Conservation (phyloP, 345 rosid species). For the Gynandropsis gynandra region DNA sequence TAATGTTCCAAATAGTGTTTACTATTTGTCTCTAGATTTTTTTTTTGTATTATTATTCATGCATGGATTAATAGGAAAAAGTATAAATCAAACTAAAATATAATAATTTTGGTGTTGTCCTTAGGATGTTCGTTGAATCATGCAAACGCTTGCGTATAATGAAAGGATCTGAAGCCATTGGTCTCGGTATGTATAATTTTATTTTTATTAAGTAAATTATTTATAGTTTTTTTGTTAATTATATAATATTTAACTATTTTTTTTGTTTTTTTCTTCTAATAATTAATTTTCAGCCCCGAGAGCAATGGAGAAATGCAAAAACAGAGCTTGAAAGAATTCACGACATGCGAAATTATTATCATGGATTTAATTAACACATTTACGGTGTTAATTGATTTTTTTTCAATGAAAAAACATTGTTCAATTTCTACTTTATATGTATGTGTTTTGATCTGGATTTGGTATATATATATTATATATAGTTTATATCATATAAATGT, state of each 20-base stretch:
- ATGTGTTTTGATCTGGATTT: conserved; percentile 24
- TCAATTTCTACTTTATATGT: conserved; percentile 18
- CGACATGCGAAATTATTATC: conserved; percentile 10
- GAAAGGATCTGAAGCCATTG: conserved; percentile 79
- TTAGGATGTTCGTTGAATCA: conserved; percentile 88
- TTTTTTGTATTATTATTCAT: too few relatives aligned
- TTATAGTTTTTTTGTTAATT: neutral
- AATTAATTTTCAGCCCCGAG: conserved; percentile 53
- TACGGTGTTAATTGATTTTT: conserved; percentile 28
- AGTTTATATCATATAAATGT: conserved; percentile 19
- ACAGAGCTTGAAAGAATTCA: conserved; percentile 35
- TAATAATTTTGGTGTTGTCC: too few relatives aligned
- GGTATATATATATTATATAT: conserved; percentile 32
- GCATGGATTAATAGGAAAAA: too few relatives aligned
- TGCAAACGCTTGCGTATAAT: conserved; percentile 86
- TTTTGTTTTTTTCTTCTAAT: neutral
- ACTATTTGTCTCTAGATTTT: too few relatives aligned
- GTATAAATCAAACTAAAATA: too few relatives aligned
- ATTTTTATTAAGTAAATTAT: neutral
- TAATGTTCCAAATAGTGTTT: too few relatives aligned
- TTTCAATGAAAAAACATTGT: conserved; percentile 17
- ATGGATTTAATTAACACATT: conserved; percentile 24
- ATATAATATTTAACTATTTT: neutral
- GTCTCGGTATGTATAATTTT: conserved; percentile 49
- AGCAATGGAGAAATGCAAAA: conserved; percentile 80